phyloP scores from a whole-genome alignment of 441 rosid genomes.

The Biscutella laevigata region DNA sequence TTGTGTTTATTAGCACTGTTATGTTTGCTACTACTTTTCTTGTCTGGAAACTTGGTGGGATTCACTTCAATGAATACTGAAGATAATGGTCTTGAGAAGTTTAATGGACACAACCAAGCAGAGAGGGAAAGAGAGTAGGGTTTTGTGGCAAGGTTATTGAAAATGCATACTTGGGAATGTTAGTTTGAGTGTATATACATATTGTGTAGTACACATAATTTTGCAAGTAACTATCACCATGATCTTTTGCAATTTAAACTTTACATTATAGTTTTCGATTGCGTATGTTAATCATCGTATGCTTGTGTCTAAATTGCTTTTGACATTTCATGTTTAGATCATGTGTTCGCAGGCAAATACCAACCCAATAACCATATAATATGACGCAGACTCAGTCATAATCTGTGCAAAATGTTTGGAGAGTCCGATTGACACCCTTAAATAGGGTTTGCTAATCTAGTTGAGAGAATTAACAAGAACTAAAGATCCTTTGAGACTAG shows the following conservation, averaged over 20 bases:
- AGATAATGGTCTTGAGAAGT: background rate
- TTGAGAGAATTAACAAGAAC: too few relatives aligned
- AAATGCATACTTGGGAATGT: background rate
- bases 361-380: too few relatives aligned
- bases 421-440: too few relatives aligned
- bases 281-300: too few relatives aligned
- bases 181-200: constrained; percentile 1
- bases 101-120: background rate
- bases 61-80: constrained; percentile 69
- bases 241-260: background rate
- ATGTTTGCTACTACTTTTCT: constrained; percentile 80
- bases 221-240: background rate
- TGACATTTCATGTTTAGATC: too few relatives aligned
- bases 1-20: constrained; percentile 71
- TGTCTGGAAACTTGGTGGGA: constrained; percentile 91
- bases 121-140: background rate
- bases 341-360: too few relatives aligned
- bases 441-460: background rate
- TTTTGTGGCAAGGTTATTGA: background rate
- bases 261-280: background rate
- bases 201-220: constrained; percentile 4
- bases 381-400: too few relatives aligned
- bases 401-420: too few relatives aligned
- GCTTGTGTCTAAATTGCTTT: too few relatives aligned
- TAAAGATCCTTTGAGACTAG: too few relatives aligned